A percentile compares a stretch with the other conserved stretches of the same genome.
phyloP scores from a whole-genome alignment of 495 filamentous ascomycete genomes.

The Evernia prunastri region DNA sequence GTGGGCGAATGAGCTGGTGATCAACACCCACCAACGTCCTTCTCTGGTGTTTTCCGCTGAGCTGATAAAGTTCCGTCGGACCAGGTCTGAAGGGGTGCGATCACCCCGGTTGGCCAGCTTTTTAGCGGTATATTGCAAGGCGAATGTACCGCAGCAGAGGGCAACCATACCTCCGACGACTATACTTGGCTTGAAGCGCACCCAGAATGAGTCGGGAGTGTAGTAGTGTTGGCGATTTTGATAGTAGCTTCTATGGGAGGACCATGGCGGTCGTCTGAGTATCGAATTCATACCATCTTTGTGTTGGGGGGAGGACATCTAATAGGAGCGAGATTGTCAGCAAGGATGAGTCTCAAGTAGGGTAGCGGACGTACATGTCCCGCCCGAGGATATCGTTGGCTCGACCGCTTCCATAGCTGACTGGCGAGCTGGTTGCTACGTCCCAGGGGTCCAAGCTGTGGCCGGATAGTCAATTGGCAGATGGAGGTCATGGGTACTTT shows the following conservation, averaged over 20 bases:
- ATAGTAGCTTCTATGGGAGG: neutral
- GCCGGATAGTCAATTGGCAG: neutral
- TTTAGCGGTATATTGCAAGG: constrained; percentile 3
- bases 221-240: neutral
- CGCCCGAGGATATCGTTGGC: neutral
- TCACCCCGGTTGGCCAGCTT: neutral
- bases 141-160: constrained; percentile 3
- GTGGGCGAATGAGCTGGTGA: constrained; percentile 18
- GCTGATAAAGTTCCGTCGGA: constrained; percentile 14
- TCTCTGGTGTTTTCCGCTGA: constrained; percentile 4
- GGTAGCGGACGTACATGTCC: neutral
- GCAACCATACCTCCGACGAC: neutral
- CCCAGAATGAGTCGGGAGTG: neutral
- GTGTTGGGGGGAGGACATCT: neutral
- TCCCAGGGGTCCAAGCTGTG: neutral
- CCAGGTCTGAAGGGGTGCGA: neutral
- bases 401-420: neutral
- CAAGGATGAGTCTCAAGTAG: neutral
- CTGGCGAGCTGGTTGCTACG: neutral
- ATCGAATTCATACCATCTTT: neutral
- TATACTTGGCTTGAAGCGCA: neutral
- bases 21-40: constrained; percentile 17
- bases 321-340: neutral
- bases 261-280: neutral
- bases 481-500: neutral